Evolutionary conservation across 2,329 filamentous ascomycete genomes (phyloP).

Genomic region (Thermothelomyces thermophilus): DNA sequence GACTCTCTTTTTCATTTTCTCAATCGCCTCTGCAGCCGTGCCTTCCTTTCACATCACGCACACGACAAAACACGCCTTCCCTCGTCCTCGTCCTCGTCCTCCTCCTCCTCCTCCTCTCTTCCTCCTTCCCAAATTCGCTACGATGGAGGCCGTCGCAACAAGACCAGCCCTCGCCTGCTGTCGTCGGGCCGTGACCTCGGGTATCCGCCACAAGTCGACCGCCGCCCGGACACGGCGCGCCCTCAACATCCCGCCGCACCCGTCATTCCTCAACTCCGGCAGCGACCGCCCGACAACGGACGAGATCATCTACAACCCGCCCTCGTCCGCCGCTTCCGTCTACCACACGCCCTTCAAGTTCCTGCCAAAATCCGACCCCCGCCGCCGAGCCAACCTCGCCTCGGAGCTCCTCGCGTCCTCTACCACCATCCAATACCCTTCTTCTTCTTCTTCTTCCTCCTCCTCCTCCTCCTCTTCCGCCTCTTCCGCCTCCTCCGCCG

Average conservation of each 20-base stretch:
- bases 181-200: slow-evolving; percentile 22
- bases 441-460: background rate
- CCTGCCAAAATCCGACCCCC: slow-evolving; percentile 51
- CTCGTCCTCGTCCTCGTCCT: too few relatives aligned
- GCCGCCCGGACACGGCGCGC: slow-evolving; percentile 48
- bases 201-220: slow-evolving; percentile 43
- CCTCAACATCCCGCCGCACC: slow-evolving; percentile 55
- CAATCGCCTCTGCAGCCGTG: too few relatives aligned
- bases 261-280: slow-evolving; percentile 44
- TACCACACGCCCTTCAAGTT: slow-evolving; percentile 62
- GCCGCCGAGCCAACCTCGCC: slow-evolving; percentile 43
- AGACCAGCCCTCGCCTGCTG: slow-evolving; percentile 19
- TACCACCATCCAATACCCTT: slow-evolving; percentile 19
- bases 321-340: slow-evolving; percentile 43
- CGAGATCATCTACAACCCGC: slow-evolving; percentile 45
- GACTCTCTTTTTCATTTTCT: background rate
- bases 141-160: slow-evolving; percentile 23
- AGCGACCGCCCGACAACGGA: slow-evolving; percentile 30
- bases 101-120: too few relatives aligned
- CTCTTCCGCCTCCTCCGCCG: background rate
- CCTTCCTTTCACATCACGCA: background rate
- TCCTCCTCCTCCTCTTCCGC: slow-evolving; percentile 5
- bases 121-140: background rate
- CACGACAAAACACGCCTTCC: too few relatives aligned
- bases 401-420: slow-evolving; percentile 35